phyloP scores from a whole-genome alignment of 768 basidiomycete genomes.

The Porpolomopsis calyptriformis region DNA sequence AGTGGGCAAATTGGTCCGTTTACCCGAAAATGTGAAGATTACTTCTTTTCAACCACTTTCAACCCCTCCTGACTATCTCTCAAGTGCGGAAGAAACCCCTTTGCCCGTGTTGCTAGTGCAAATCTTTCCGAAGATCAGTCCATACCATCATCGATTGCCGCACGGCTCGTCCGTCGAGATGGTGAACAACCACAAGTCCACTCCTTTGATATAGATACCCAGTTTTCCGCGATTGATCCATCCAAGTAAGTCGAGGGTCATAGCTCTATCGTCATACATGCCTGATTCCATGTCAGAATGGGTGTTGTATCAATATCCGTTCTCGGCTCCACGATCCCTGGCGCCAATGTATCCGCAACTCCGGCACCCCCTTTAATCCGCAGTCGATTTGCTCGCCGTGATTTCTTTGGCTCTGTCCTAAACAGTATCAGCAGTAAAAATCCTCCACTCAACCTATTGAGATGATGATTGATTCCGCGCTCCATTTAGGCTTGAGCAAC shows the following conservation, averaged over 20 bases:
- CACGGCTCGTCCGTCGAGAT: conserved; percentile 17
- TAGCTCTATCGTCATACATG: neutral
- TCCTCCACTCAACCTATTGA: conserved; percentile 3
- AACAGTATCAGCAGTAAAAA: neutral
- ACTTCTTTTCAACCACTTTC: neutral
- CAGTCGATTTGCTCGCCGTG: conserved; percentile 11
- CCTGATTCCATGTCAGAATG: conserved; percentile 3
- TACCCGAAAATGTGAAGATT: conserved; percentile 38
- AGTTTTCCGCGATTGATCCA: conserved; percentile 21
- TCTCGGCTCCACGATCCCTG: conserved; percentile 11
- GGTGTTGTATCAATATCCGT: conserved; percentile 9
- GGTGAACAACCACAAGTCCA: conserved; percentile 20
- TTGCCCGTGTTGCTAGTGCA: conserved; percentile 24
- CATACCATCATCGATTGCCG: conserved; percentile 17
- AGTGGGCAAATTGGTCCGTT: conserved; percentile 40
- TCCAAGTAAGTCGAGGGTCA: conserved; percentile 8
- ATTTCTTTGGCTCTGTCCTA: conserved; percentile 12
- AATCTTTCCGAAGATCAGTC: conserved; percentile 30
- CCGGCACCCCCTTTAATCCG: conserved; percentile 10
- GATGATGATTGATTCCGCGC: too few species aligned
- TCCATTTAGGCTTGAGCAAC: neutral
- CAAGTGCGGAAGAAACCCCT: conserved; percentile 10
- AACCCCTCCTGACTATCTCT: neutral
- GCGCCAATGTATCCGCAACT: neutral
- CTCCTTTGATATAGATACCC: conserved; percentile 23